phyloP scores from a whole-genome alignment of 768 basidiomycete species.

The Boletellus emodensis region DNA sequence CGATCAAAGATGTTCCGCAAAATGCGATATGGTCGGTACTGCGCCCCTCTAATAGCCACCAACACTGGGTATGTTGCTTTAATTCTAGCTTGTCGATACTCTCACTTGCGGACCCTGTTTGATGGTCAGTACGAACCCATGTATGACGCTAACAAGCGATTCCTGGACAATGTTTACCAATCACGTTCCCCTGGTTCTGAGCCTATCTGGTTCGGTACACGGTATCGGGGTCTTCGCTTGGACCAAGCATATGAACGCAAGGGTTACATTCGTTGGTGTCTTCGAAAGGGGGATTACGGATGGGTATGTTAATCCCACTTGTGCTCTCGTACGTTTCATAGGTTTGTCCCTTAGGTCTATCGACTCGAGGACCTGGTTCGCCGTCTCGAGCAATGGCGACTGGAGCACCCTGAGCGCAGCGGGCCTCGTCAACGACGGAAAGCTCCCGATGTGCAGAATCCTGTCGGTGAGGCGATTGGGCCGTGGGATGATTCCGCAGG shows the following conservation, averaged over 20 bases:
- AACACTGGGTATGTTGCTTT: conserved; percentile 9
- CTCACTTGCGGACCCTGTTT: background rate
- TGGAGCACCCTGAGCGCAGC: conserved; percentile 9
- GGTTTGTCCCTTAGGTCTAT: background rate
- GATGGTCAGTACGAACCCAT: conserved; percentile 11
- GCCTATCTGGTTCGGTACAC: conserved; percentile 17
- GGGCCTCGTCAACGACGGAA: conserved; percentile 2
- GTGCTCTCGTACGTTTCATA: background rate
- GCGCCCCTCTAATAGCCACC: background rate
- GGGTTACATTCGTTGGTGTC: conserved; percentile 12
- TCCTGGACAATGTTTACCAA: conserved; percentile 12
- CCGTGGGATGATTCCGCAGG: conserved; percentile 8
- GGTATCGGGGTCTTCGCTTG: conserved; percentile 15
- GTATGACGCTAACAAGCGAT: conserved; percentile 9
- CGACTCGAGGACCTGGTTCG: conserved; percentile 7
- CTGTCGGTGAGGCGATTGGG: conserved; percentile 13
- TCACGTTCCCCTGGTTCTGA: conserved; percentile 23
- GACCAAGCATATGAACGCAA: conserved; percentile 10
- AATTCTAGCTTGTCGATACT: background rate
- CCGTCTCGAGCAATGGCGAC: conserved; percentile 10
- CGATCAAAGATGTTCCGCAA: conserved; percentile 15
- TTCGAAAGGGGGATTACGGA: background rate
- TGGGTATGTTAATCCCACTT: conserved; percentile 2
- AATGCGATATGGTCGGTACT: conserved; percentile 14
- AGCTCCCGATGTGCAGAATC: conserved; percentile 7